phyloP scores from a whole-genome alignment of 2,329 filamentous ascomycete genomes.

The Blumeriella jaapii region DNA sequence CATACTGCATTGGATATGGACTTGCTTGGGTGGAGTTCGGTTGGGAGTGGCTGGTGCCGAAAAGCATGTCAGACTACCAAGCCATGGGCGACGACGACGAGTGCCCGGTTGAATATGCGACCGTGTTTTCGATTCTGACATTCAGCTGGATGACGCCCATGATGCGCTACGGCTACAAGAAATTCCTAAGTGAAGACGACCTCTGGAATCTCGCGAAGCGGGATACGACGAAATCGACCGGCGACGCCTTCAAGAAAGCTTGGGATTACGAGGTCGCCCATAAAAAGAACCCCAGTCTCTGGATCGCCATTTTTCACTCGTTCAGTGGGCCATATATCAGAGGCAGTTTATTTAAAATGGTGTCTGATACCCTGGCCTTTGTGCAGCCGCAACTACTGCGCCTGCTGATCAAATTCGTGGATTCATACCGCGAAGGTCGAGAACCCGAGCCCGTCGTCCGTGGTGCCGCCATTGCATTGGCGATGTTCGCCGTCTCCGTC shows the following conservation, averaged over 20 bases:
- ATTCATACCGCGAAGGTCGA: constrained; percentile 53
- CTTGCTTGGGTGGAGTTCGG: constrained; percentile 49
- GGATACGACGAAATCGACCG: constrained; percentile 69
- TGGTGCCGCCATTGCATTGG: constrained; percentile 76
- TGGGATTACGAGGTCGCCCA: constrained; percentile 69
- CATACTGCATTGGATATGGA: constrained; percentile 47
- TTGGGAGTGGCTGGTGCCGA: constrained; percentile 59
- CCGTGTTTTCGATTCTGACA: constrained; percentile 83
- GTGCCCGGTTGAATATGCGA: constrained; percentile 72
- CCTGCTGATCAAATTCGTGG: constrained; percentile 71
- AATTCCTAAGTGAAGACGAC: constrained; percentile 87
- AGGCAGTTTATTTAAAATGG: constrained; percentile 77
- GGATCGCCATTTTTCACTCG: constrained; percentile 72
- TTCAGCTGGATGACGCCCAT: constrained; percentile 98
- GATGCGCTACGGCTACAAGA: constrained; percentile 90
- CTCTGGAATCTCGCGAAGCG: constrained; percentile 79
- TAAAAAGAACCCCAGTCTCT: constrained; percentile 64
- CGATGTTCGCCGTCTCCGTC: constrained; percentile 82
- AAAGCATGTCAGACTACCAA: constrained; percentile 57
- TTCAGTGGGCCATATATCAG: constrained; percentile 78
- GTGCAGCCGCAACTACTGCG: constrained; percentile 83
- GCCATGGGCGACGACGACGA: constrained; percentile 57
- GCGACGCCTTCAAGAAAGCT: constrained; percentile 54
- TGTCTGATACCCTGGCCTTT: constrained; percentile 79
- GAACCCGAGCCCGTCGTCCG: constrained; percentile 66